These are phyloP conservation scores for Globisporangium apiculatum DNA, from an alignment of 352 stramenopile genomes.

Conservation along the genomic window DNA sequence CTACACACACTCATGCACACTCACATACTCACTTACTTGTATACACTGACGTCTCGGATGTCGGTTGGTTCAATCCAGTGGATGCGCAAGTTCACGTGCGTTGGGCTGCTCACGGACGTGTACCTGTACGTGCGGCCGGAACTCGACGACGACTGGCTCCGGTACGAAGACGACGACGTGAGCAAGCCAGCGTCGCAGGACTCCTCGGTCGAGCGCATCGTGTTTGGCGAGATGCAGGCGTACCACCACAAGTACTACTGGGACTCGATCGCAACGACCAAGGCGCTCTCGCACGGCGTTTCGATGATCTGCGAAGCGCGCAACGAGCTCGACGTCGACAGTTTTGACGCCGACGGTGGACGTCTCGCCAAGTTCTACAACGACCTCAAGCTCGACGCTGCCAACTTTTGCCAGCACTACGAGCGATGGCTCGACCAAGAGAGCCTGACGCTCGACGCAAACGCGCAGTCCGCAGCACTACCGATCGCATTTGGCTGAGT, in stretches of 20 bases:
- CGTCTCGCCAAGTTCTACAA: conserved; percentile 58
- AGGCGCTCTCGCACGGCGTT: conserved; percentile 32
- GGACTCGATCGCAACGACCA: conserved; percentile 43
- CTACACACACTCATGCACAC: too few relatives aligned
- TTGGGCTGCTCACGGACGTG: conserved; percentile 66
- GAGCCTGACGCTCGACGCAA: conserved; percentile 29
- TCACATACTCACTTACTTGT: too few relatives aligned
- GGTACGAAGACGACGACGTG: conserved; percentile 74
- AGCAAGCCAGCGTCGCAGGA: conserved; percentile 64
- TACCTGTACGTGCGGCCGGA: conserved; percentile 74
- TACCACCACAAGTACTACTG: conserved; percentile 85
- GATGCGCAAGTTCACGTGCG: conserved; percentile 82
- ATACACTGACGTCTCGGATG: too few relatives aligned
- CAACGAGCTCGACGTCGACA: conserved; percentile 50
- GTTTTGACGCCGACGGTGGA: conserved; percentile 57
- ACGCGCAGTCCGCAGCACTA: conserved; percentile 24
- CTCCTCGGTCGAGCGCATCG: conserved; percentile 50
- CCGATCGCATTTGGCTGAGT: conserved; percentile 57
- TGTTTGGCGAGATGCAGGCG: conserved; percentile 83
- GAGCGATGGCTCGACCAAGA: conserved; percentile 21
- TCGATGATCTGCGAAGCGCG: conserved; percentile 51
- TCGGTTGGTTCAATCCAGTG: conserved; percentile 26
- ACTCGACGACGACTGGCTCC: conserved; percentile 76
- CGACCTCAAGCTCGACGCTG: conserved; percentile 59
- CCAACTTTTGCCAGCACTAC: conserved; percentile 75